Conservation (phyloP, 2,329 filamentous ascomycete species). For the Alternaria postmessia region DNA sequence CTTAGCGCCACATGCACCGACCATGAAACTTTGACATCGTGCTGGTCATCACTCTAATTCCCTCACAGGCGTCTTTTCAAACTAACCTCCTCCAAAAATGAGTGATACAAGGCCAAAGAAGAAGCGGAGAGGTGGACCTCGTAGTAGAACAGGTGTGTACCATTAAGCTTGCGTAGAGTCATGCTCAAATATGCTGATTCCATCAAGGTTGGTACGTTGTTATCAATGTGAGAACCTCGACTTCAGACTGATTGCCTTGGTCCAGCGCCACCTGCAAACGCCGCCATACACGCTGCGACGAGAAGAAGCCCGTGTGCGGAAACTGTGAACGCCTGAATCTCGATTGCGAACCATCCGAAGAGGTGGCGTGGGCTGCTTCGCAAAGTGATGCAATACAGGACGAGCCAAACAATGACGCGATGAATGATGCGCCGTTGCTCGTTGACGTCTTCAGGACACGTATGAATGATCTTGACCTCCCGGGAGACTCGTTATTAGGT, state of each 20-base stretch:
- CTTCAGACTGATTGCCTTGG: neutral
- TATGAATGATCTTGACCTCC: constrained; percentile 32
- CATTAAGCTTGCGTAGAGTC: neutral
- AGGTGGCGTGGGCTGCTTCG: constrained; percentile 23
- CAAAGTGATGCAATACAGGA: constrained; percentile 5
- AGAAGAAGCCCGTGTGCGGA: constrained; percentile 45
- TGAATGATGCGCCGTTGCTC: constrained; percentile 7
- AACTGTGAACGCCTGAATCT: constrained; percentile 43
- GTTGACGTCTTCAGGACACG: constrained; percentile 38
- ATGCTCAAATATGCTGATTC: constrained; percentile 1
- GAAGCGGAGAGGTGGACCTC: constrained; percentile 34
- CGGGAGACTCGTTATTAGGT: constrained; percentile 20
- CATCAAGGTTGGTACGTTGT: constrained; percentile 14
- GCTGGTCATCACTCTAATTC: neutral
- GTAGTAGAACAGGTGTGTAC: constrained; percentile 34
- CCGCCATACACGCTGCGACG: constrained; percentile 47
- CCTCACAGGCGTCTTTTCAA: neutral
- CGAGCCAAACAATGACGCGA: neutral
- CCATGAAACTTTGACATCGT: neutral
- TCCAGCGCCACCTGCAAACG: constrained; percentile 45
- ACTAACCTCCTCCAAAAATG: constrained; percentile 1
- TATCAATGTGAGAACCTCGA: neutral
- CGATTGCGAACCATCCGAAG: constrained; percentile 37
- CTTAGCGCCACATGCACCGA: neutral
- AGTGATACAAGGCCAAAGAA: constrained; percentile 22